Evolutionary conservation across 176 grass and related monocot species (phyloP).

Genomic region (Phyllostachys edulis): DNA sequence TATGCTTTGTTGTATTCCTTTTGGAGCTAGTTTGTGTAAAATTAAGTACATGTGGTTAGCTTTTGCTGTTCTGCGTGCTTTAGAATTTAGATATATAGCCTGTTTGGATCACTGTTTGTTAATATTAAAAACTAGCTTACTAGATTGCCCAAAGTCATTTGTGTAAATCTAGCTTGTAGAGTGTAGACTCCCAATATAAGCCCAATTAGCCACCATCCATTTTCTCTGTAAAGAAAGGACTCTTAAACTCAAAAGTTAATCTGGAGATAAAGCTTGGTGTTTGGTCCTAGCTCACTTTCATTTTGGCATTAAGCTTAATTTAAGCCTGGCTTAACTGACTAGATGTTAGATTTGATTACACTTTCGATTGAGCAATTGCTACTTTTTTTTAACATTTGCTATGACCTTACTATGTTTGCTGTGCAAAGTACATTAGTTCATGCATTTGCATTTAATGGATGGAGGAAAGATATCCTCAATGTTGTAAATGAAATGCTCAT

Average conservation of each 20-base stretch:
- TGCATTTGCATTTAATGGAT: not conserved
- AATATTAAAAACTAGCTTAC: not conserved
- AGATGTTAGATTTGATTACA: not conserved
- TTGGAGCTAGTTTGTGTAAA: not conserved
- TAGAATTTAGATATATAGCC: not conserved
- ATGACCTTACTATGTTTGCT: not conserved
- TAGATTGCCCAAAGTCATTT: not conserved
- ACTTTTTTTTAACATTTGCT: not conserved
- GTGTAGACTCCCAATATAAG: not conserved
- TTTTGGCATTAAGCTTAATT: constrained; percentile 1
- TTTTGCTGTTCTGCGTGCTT: not conserved
- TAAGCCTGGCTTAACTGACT: not conserved
- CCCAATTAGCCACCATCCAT: not conserved
- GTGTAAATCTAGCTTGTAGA: not conserved
- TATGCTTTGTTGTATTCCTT: not conserved
- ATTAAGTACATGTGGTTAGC: not conserved
- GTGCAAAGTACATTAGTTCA: not conserved
- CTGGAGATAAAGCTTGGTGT: not conserved
- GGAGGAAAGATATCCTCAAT: not conserved
- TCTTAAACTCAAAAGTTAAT: not conserved
- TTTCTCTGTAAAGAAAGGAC: not conserved
- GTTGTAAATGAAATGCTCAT: not conserved
- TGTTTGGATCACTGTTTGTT: not conserved
- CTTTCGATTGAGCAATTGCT: not conserved
- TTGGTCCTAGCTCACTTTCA: not conserved